These are phyloP conservation scores for Exutisphaerella laricina DNA, from an alignment of 2,329 filamentous ascomycete genomes.

Conservation along the genomic window DNA sequence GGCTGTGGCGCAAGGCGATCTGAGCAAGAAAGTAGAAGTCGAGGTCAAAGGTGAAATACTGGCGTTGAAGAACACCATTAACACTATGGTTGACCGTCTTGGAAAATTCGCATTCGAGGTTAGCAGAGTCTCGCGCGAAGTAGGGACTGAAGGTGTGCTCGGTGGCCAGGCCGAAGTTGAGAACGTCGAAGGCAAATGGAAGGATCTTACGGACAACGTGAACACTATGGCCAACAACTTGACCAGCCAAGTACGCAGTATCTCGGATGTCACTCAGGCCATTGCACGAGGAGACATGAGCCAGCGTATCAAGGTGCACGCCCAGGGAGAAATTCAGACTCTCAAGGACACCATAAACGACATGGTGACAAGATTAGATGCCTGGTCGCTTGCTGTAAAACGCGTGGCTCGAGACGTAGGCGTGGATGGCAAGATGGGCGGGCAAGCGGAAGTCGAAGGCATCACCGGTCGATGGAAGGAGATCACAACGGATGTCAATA, in stretches of 20 bases:
- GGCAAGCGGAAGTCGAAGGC: slow-evolving; percentile 88
- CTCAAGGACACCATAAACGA: slow-evolving; percentile 97
- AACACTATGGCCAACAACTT: slow-evolving; percentile 63
- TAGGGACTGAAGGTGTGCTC: slow-evolving; percentile 59
- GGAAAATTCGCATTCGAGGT: slow-evolving; percentile 61
- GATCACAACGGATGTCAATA: slow-evolving; percentile 95
- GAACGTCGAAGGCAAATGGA: slow-evolving; percentile 63
- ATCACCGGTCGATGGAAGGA: slow-evolving; percentile 96
- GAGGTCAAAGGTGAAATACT: slow-evolving; percentile 50
- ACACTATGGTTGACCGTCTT: slow-evolving; percentile 61
- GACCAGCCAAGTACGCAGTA: slow-evolving; percentile 71
- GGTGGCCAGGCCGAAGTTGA: slow-evolving; percentile 59
- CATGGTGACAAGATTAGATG: slow-evolving; percentile 93
- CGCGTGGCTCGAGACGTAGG: slow-evolving; percentile 93
- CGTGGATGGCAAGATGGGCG: slow-evolving; percentile 97
- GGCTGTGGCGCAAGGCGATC: slow-evolving; percentile 47
- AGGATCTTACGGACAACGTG: slow-evolving; percentile 61
- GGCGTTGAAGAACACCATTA: slow-evolving; percentile 76
- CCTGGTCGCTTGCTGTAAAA: slow-evolving; percentile 94
- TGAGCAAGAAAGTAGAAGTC: slow-evolving; percentile 49
- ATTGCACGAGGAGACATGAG: slow-evolving; percentile 95
- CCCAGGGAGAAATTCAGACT: slow-evolving; percentile 88
- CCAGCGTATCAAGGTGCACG: slow-evolving; percentile 90
- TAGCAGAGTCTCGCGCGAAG: slow-evolving; percentile 60
- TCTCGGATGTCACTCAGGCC: slow-evolving; percentile 88